Evolutionary conservation across 306 rosid genomes (phyloP).

Genomic region (Clitoria ternatea): DNA sequence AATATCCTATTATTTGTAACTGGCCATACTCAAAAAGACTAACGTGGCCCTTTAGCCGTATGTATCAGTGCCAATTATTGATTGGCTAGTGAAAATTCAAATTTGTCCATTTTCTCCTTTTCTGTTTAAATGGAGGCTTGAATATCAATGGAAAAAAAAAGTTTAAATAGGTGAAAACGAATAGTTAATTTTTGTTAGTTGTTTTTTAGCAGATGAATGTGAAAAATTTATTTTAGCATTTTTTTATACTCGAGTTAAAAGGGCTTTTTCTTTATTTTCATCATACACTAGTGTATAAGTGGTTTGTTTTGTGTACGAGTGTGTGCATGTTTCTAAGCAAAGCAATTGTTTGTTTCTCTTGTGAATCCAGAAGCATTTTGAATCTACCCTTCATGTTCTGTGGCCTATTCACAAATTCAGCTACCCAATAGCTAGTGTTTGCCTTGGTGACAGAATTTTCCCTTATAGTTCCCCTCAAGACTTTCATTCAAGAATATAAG

Average conservation of each 20-base stretch:
- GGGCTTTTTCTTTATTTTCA: neutral
- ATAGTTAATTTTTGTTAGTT: too few relatives aligned
- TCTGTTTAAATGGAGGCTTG: slow-evolving; percentile 4
- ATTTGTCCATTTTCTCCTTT: slow-evolving; percentile 12
- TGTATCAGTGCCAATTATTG: slow-evolving; percentile 23
- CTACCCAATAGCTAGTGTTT: neutral
- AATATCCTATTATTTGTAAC: slow-evolving; percentile 20
- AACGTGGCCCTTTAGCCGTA: slow-evolving; percentile 24
- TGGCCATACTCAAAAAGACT: slow-evolving; percentile 15
- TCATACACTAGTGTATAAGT: neutral
- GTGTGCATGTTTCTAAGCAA: neutral
- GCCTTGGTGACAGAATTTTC: neutral
- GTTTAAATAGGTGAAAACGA: too few relatives aligned
- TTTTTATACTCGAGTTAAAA: neutral
- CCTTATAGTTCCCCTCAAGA: neutral
- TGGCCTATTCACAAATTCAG: neutral
- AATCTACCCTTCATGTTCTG: neutral
- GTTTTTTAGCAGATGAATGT: too few relatives aligned
- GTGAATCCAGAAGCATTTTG: neutral
- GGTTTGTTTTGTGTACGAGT: neutral
- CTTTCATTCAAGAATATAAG: neutral
- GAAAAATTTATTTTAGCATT: neutral
- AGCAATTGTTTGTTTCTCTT: neutral
- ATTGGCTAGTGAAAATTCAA: slow-evolving; percentile 27
- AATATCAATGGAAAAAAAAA: neutral